Evolutionary conservation across 2,329 filamentous ascomycete species (phyloP), one percentile per base, ranked within the genome.

Genomic region (Grosmannia penicillata): DNA sequence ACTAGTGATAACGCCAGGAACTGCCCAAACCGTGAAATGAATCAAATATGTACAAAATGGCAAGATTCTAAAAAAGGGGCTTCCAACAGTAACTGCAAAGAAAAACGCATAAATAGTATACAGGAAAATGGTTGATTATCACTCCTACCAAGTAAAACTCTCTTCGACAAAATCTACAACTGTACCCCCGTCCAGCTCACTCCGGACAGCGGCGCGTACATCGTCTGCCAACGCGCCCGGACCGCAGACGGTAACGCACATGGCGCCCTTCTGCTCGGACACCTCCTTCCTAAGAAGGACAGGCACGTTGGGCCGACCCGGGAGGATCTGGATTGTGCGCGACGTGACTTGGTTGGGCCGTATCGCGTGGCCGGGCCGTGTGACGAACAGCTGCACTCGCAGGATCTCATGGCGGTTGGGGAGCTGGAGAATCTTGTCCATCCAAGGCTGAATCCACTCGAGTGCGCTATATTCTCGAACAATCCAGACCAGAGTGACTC

Each of bases 371-470:
- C 82, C 78, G 1, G 89, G 89, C 38, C 85, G 71, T 6, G 91
- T 96, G 48, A 96, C 78, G 60, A 93, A 96, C 34, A 96, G 72
- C 49, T 89, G 75, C 50, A 96, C 82, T 48, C 77, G 79, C 32
- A 98, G 70, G 23, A 94, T 69, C 36, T 94, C 84, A 42, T 82
- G 75, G 38, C 87, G 78, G 48, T 77, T 72, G 11, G 84, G 81
- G 69, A 95, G 79, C 40, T 71, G 70, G 24, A 96, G 68, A 38
- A 96, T 61, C 39, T 65, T 59, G 47, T 80, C 72, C 71, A 81
- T 78, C 79, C 83, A 96, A 6, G 84, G 83, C 8, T 84, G 75
- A 42, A 93, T 82, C 89, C 91, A 96, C 56, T 94, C 85, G 8
- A 96, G 71, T 40, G 89, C 78, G 51, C 94, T 81, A 27, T 82